Conservation (phyloP, 1,284 basidiomycete genomes). For the Peniophora sp. region DNA sequence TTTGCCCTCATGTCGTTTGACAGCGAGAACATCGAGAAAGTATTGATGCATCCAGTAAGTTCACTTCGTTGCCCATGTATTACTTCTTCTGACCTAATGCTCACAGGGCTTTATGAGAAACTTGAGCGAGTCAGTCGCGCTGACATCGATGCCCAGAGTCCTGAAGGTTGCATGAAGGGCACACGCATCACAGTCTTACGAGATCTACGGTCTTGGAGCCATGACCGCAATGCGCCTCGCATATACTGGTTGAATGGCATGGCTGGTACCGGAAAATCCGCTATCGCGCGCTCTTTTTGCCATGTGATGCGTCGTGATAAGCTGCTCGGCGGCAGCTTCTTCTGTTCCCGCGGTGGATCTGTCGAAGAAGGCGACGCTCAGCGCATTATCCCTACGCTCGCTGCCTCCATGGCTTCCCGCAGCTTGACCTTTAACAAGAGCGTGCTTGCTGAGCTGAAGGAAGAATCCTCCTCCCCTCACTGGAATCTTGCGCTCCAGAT, state of each 20-base stretch:
- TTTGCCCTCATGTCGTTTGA: too few relatives aligned
- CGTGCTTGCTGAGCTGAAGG: neutral
- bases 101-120: neutral
- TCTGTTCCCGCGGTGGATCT: slow-evolving; percentile 10
- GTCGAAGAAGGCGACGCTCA: neutral
- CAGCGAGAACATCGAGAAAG: too few relatives aligned
- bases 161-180: slow-evolving; percentile 3
- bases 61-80: too few relatives aligned
- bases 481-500: neutral
- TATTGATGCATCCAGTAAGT: too few relatives aligned
- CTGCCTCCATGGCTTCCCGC: neutral
- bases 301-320: slow-evolving; percentile 1
- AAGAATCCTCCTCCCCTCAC: neutral
- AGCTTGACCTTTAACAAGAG: neutral
- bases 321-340: slow-evolving; percentile 13
- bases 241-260: slow-evolving; percentile 18
- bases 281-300: slow-evolving; percentile 13
- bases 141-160: neutral
- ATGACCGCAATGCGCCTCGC: slow-evolving; percentile 1
- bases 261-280: slow-evolving; percentile 18
- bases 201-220: slow-evolving; percentile 9
- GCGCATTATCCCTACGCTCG: neutral
- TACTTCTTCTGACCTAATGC: too few relatives aligned
- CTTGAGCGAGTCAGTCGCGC: neutral
- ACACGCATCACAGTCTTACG: slow-evolving; percentile 10